A percentile compares a stretch with the other conserved stretches of the same genome.
phyloP scores from a whole-genome alignment of 2,329 filamentous ascomycete genomes.

The Nannizzia gypsea region DNA sequence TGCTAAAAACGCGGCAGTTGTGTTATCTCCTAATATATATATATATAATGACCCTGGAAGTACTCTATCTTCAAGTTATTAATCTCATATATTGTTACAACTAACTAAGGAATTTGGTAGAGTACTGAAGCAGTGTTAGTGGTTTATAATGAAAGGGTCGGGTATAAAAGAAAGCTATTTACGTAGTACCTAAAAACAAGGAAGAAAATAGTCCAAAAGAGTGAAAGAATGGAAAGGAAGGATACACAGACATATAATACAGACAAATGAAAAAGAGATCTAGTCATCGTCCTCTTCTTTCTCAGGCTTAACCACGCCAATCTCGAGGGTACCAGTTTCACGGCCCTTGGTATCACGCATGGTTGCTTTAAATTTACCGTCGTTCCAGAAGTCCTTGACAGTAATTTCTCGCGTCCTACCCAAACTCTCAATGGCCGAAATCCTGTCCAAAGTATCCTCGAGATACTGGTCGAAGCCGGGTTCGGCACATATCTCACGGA shows the following conservation, averaged over 20 bases:
- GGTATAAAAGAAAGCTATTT: background rate
- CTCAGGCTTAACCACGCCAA: slow-evolving; percentile 32
- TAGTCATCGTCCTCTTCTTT: slow-evolving; percentile 22
- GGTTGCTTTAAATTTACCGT: slow-evolving; percentile 63
- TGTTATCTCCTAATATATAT: background rate
- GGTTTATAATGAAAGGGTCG: too few relatives aligned
- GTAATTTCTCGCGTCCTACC: slow-evolving; percentile 90
- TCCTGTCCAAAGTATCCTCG: slow-evolving; percentile 70
- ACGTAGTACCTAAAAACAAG: too few relatives aligned
- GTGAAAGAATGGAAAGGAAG: background rate
- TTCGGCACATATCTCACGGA: slow-evolving; percentile 66
- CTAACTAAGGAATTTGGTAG: too few relatives aligned
- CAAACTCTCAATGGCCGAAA: slow-evolving; percentile 83
- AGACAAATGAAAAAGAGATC: background rate
- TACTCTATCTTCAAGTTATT: too few relatives aligned
- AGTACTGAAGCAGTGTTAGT: too few relatives aligned
- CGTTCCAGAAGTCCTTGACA: slow-evolving; percentile 82
- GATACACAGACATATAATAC: background rate
- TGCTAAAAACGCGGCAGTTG: background rate
- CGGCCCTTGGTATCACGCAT: slow-evolving; percentile 38
- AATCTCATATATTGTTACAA: background rate
- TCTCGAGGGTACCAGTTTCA: slow-evolving; percentile 37
- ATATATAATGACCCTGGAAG: too few relatives aligned
- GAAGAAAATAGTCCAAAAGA: background rate
- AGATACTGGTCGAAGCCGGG: slow-evolving; percentile 73